Evolutionary conservation across 73 alveolate genomes (phyloP).

Genomic region (Paramecium biaurelia): DNA sequence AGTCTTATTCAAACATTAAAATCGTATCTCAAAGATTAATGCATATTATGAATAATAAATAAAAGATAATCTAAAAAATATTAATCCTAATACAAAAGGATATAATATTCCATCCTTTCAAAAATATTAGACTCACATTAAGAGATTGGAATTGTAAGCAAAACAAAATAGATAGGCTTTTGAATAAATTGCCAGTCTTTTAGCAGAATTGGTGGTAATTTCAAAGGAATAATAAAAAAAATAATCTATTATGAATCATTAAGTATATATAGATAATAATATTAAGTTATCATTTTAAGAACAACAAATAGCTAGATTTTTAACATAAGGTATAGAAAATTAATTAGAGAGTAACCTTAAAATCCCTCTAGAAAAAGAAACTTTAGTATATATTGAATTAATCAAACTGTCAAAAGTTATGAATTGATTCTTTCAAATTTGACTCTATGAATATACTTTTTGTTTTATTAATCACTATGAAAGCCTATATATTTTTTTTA

Average conservation of each 20-base stretch:
- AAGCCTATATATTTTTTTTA: background rate
- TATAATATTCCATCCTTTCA: background rate
- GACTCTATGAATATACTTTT: background rate
- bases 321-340: background rate
- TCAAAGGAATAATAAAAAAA: background rate
- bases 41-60: background rate
- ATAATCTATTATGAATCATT: background rate
- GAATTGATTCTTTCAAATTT: background rate
- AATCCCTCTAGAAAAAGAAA: background rate
- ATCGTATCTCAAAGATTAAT: background rate
- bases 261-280: background rate
- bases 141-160: background rate
- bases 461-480: background rate
- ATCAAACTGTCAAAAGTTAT: background rate
- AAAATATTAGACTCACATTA: background rate
- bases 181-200: background rate
- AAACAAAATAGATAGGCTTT: background rate
- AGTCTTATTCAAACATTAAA: background rate
- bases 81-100: background rate
- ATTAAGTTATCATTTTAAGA: background rate
- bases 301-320: background rate
- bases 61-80: background rate
- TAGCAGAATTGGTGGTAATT: background rate
- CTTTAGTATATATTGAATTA: background rate
- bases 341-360: background rate